Evolutionary conservation across 768 basidiomycete species (phyloP), one percentile per base, ranked within the genome.

Genomic region (Leccinum ochraceum): DNA sequence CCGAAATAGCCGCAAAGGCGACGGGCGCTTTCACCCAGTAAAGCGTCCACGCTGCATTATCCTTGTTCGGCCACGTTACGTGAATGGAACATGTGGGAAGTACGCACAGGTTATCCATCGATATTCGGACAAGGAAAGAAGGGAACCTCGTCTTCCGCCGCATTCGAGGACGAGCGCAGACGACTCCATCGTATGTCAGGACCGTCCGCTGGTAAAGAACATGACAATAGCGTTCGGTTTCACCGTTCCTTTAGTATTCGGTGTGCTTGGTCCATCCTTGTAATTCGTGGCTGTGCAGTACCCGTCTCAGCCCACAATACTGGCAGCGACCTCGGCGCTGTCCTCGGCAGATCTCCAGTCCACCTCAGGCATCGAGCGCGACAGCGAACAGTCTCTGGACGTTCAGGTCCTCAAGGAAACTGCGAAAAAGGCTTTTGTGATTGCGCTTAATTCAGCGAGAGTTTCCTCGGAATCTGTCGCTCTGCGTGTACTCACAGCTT

Each of bases 371-470:
- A 65, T 66, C 39, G 67, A 73, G 14, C 72, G 70, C 32, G 68
- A 79, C 34, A 70, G 71, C 17, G 80, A 83, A 51, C 68, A 77
- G 10, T 54, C 68, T 3, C 67, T 90, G 44, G 87, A 92, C 67
- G 78, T 88, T 13, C 84, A 81, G 34, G 60, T 87, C 1, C 77
- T 97, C 39, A 90, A 81, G 34, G 93, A 95, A 59, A 81, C 91
- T 32, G 91, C 86, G 3, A 4, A 86, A 84, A 90, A 88, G 64
- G 86, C 84, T n/a, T 74, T 96, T 9, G 83, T 97, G 1, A 92
- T 94, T 68, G 85, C 90, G n/a, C 76, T 97, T 64, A 95, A 96
- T 72, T 88, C 92, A 46, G 92, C 88, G 66, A 61, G 76, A 22
- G 16, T 30, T 22, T 53, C 30, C 42, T 0, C 36, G 4, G 11